Percentiles rank a stretch among this genome's conserved stretches.
Conservation (phyloP, 2,329 filamentous ascomycete genomes). For the Aspergillus caelatus region DNA sequence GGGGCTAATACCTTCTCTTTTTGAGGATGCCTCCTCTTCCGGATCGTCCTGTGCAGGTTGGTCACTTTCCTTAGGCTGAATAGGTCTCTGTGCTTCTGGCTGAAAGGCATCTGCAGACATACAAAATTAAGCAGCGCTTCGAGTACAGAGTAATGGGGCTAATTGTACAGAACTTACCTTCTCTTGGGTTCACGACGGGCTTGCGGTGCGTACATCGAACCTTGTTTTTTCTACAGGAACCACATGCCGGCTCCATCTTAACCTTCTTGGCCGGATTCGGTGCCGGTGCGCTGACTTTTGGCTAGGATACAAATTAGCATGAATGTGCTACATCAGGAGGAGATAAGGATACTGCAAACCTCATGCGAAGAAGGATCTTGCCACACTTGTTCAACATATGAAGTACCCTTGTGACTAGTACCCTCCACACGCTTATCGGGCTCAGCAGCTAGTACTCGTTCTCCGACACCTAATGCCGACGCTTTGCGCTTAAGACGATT, state of each 20-base stretch:
- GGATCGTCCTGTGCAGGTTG: neutral
- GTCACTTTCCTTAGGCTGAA: neutral
- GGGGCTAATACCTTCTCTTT: neutral
- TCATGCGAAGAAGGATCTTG: neutral
- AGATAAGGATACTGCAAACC: neutral
- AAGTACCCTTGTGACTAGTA: neutral
- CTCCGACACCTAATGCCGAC: neutral
- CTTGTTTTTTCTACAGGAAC: slow-evolving; percentile 28
- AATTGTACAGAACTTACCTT: neutral
- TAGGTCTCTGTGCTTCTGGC: neutral
- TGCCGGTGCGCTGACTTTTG: neutral
- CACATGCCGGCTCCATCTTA: slow-evolving; percentile 22
- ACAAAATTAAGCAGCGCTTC: neutral
- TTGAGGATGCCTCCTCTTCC: neutral
- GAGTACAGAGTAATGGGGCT: too few relatives aligned
- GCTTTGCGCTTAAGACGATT: neutral
- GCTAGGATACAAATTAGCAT: neutral
- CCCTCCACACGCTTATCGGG: neutral
- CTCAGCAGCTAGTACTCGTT: neutral
- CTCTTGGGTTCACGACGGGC: neutral
- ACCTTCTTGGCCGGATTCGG: slow-evolving; percentile 3
- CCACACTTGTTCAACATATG: neutral
- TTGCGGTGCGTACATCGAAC: slow-evolving; percentile 30
- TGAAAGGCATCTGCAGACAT: neutral
- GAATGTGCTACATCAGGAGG: neutral